Base-by-base conservation (phyloP, 2,329 filamentous ascomycete genomes). In the Simplicillium aogashimaense region DNA sequence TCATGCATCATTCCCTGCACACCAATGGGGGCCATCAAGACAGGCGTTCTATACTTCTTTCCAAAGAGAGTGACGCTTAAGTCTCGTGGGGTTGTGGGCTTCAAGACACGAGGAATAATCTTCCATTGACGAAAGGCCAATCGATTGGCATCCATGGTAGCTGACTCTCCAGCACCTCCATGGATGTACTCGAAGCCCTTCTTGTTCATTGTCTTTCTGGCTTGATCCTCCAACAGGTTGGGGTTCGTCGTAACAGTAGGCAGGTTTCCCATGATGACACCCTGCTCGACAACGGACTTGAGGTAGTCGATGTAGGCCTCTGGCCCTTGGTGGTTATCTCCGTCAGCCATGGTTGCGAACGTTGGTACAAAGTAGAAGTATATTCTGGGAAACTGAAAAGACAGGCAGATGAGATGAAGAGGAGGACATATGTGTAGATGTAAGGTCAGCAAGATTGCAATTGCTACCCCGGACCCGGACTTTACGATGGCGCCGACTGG, bases 11-110 rank as follows among this genome's bases (percentile, higher is more conserved):
- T 76, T 2, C 65, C 64, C 50, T 86, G 81, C 0, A 85, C 79
- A 0, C 83, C 83, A 2, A 87, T 67, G 0, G 83, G 83, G 1
- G 81, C 81, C 52, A 82, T 72, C 2, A 84, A 53, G 1, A 83
- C 47, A 0, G 78, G 79, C 13, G 60, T 65, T 64, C 64, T 58
- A 40, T 72, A 72, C 25, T 53, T 62, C 20, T 64, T 56, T 1
- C 70, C 71, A 45, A 81, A 78, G 1, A 81, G 52, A 34, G 69
- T 60, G 3, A 74, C 60, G 7, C 58, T 59, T n/a, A 77, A 55
- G 42, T 76, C 63, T 7, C 74, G 61, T 25, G 59, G 62, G 17
- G 53, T 51, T 4, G 59, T 64, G 2, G 65, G 58, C 38, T 58
- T 54, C 50, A 77, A 56, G 56, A 76, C 69, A 8, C 69, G 64